Base-by-base conservation (phyloP, 1,284 basidiomycete species). In the Rhodotorula glutinis region DNA sequence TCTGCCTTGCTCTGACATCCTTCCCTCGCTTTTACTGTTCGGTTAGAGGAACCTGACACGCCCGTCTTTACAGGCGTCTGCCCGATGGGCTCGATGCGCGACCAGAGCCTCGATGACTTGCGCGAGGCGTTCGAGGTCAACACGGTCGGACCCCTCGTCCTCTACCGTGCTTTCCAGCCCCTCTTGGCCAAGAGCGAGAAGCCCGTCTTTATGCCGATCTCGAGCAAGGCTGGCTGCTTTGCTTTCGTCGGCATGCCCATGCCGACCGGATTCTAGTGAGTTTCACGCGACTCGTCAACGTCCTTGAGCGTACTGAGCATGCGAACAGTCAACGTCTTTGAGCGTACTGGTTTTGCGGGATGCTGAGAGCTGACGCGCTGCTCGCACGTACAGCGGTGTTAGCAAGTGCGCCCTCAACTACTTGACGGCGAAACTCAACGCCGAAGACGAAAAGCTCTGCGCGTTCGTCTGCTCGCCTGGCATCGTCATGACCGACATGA, bases 191-290 rank as follows among this genome's bases (percentile, higher is more conserved):
- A 60, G 38, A 55, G 52, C 29, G 17, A 21, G 23, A 0, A 10
- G 4, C 63, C 61, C n/a, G 58, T 69, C 44, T 69, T 66, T 38
- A 19, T 62, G 21, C 41, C 41, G 44, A 44, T 71, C 27, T 69
- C 70, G 19, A 51, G 57, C 17, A 21, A 3, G 0, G 53, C 14
- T 19, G 66, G 55, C 5, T 62, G 60, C 7, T 57, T 66, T 43
- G 16, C 23, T 14, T 13, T 38, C 23, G 10, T 44, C 43, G 43
- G 43, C 7, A 16, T 57, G 4, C 38, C 47, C 4, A 9, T 54
- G 4, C 29, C 46, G 7, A 33, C 10, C 1, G n/a, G 52, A 11
- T 38, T 7, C 33, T 38, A 38, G 33, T 38, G 33, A 38, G 33
- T 38, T n/a, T n/a, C n/a, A n/a, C n/a, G n/a, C n/a, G n/a, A n/a